Evolutionary conservation across 805 yeast genomes (phyloP), one percentile per base, ranked within the genome.

Genomic region (Kodamaea sagamina): DNA sequence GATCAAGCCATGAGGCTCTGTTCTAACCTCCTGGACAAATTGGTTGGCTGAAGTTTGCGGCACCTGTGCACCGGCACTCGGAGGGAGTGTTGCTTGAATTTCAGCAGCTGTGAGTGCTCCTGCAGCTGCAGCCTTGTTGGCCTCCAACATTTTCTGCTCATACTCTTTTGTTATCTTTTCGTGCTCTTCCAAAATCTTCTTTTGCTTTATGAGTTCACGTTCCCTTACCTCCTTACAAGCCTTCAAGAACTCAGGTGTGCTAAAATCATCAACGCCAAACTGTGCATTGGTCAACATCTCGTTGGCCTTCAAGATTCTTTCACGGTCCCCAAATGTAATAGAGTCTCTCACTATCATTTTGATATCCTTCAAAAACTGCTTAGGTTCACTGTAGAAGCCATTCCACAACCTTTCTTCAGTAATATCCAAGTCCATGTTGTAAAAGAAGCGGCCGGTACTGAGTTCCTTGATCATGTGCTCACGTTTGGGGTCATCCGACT

Each of bases 211-310:
- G 22, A 74, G 58, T 54, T 88, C 96, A 48, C 97, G 74, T 39
- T 67, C 71, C 46, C 84, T 75, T 57, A 90, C 71, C 13, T 79
- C 84, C 49, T 78, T 82, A 68, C 98, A 93, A 34, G 89, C 88
- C 32, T 77, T 75, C 17, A 84, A 58, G 44, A 93, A 83, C 27
- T 80, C 86, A 1, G 92, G 84, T 3, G 75, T 67, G 39, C 84
- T 80, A 52, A 90, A 81, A 50, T 93, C 99, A 54, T 93, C 99
- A 41, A 93, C 77, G 4, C 95, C 95, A 59, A 93, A 95, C 62
- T 89, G 96, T 0, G 96, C 96, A 65, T 93, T 90, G 9, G 97
- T 95, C 58, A 78, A 79, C 98, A 93, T 90, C 61, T 93, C 99
- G 43, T 92, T 86, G 0, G 98, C 96, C 57, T 78, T 78, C 49